A percentile compares a stretch with the other conserved stretches of the same genome.
phyloP scores from a whole-genome alignment of 306 rosid species.

The Begonia loranthoides region DNA sequence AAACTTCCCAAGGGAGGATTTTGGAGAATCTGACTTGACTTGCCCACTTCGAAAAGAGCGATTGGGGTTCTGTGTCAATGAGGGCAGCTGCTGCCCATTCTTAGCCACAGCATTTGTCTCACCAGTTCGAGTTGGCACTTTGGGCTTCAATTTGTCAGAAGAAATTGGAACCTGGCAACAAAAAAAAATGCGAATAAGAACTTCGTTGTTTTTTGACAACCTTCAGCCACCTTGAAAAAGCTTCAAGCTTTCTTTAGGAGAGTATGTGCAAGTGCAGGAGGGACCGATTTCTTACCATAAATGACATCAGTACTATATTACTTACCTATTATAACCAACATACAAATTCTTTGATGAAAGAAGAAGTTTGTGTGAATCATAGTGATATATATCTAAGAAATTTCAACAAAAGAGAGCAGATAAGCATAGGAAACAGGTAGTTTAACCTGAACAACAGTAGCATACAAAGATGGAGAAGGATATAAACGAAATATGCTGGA shows the following conservation, averaged over 20 bases:
- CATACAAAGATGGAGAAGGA: neutral
- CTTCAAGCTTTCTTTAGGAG: neutral
- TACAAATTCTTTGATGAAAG: too few species aligned
- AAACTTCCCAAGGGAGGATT: constrained; percentile 75
- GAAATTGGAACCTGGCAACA: constrained; percentile 47
- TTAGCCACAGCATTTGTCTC: constrained; percentile 45
- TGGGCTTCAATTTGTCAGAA: constrained; percentile 76
- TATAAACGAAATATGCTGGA: neutral
- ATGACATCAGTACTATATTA: too few species aligned
- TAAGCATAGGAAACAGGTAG: neutral
- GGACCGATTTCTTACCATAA: too few species aligned
- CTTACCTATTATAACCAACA: too few species aligned
- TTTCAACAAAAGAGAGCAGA: neutral
- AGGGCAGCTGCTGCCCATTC: constrained; percentile 47
- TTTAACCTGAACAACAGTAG: neutral
- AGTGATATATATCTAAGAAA: too few species aligned
- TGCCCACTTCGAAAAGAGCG: constrained; percentile 58
- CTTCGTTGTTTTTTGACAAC: too few species aligned
- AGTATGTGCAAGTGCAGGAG: too few species aligned
- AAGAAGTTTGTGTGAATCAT: too few species aligned
- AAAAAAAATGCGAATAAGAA: too few species aligned
- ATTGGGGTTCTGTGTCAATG: constrained; percentile 31
- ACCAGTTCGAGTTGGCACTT: constrained; percentile 39
- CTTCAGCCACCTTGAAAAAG: constrained; percentile 8
- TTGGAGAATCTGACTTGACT: constrained; percentile 58